Evolutionary conservation across 176 grass and related monocot species (phyloP).

Genomic region (Secale cereale): DNA sequence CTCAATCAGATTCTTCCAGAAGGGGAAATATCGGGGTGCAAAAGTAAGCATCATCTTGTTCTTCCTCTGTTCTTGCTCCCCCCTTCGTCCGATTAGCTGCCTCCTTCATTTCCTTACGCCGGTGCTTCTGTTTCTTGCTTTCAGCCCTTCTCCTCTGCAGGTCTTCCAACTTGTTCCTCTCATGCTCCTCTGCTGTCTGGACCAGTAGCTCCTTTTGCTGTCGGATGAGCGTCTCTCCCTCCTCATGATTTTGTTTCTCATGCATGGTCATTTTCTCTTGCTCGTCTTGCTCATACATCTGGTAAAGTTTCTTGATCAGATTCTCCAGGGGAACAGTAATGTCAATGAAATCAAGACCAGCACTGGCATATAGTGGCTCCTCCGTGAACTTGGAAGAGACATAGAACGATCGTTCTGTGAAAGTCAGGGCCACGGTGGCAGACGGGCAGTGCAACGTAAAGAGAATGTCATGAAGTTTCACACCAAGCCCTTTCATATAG

Average conservation of each 20-base stretch:
- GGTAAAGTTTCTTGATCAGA: constrained; percentile 5
- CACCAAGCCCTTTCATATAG: not conserved
- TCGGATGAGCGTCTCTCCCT: not conserved
- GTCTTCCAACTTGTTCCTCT: not conserved
- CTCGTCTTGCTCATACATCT: constrained; percentile 6
- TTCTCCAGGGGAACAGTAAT: not conserved
- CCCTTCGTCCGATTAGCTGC: not conserved
- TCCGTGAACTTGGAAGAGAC: not conserved
- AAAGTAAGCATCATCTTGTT: not conserved
- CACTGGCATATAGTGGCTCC: not conserved
- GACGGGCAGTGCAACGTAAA: not conserved
- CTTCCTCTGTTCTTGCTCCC: not conserved
- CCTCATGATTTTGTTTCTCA: not conserved
- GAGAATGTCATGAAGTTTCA: not conserved
- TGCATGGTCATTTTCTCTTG: not conserved
- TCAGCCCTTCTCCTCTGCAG: not conserved
- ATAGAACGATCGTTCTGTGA: not conserved
- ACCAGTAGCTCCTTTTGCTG: not conserved
- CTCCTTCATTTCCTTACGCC: not conserved
- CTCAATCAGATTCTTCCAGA: not conserved
- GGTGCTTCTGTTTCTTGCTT: not conserved
- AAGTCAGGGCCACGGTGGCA: not conserved
- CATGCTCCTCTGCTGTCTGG: not conserved
- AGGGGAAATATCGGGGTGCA: not conserved
- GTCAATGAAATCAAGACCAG: not conserved